Percentiles rank a stretch among this genome's conserved stretches.
phyloP scores from a whole-genome alignment of 108 stramenopile species.

The Skeletonema menzelii region DNA sequence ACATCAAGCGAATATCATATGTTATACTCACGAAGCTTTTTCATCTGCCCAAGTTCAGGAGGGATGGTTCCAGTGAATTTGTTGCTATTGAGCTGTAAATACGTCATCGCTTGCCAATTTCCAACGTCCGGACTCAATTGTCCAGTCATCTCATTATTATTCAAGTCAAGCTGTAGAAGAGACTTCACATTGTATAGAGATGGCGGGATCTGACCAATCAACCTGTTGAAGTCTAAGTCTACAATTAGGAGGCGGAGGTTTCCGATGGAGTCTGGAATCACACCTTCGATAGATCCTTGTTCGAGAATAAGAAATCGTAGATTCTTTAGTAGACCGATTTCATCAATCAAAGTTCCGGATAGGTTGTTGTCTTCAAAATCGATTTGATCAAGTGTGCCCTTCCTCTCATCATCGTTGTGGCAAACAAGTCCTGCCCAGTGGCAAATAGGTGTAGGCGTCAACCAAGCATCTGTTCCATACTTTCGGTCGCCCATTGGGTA shows the following conservation, averaged over 20 bases:
- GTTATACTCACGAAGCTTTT: neutral
- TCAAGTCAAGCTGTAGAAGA: constrained; percentile 56
- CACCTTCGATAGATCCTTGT: constrained; percentile 32
- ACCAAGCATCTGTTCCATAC: constrained; percentile 16
- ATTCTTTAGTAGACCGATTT: constrained; percentile 19
- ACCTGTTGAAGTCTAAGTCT: constrained; percentile 19
- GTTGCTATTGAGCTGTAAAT: constrained; percentile 59
- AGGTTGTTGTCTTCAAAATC: constrained; percentile 29
- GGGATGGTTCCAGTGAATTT: constrained; percentile 54
- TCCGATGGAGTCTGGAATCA: constrained; percentile 42
- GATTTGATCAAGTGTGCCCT: constrained; percentile 29
- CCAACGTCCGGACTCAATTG: constrained; percentile 52
- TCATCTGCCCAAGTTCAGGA: constrained; percentile 42
- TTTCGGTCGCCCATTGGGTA: neutral
- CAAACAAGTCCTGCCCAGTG: constrained; percentile 55
- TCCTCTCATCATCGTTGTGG: constrained; percentile 24
- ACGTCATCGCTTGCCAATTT: constrained; percentile 27
- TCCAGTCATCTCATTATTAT: constrained; percentile 64
- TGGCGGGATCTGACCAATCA: constrained; percentile 16
- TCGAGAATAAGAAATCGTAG: constrained; percentile 47
- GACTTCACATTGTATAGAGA: constrained; percentile 2
- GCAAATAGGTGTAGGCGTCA: constrained; percentile 44
- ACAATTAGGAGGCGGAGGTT: constrained; percentile 21
- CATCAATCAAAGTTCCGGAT: constrained; percentile 33
- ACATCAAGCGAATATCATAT: neutral